A percentile compares a stretch with the other conserved stretches of the same genome.
Evolutionary conservation across 345 rosid species (phyloP).

Genomic region (Citrus sp.): DNA sequence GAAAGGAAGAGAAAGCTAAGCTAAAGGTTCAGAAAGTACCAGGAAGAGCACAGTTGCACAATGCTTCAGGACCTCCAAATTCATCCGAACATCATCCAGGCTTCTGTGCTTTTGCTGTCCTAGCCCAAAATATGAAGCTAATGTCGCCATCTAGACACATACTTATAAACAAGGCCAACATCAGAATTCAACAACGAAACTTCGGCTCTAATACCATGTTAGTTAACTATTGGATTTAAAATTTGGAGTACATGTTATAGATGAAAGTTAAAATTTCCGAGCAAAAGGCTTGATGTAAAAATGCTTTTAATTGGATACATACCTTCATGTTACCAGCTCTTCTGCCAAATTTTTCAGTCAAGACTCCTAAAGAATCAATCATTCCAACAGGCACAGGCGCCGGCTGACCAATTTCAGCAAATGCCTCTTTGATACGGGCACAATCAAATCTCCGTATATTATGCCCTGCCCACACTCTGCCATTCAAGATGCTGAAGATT

Average conservation of each 20-base stretch:
- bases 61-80: constrained; percentile 79
- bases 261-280: too few species aligned
- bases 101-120: constrained; percentile 95
- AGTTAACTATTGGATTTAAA: background rate
- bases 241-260: too few species aligned
- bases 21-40: constrained; percentile 31
- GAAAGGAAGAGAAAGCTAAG: too few species aligned
- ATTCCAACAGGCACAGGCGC: constrained; percentile 68
- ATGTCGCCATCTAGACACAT: constrained; percentile 69
- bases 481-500: constrained; percentile 57
- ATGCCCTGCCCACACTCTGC: constrained; percentile 94
- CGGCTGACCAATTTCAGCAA: constrained; percentile 51
- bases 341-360: constrained; percentile 67
- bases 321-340: constrained; percentile 98
- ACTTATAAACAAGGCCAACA: background rate
- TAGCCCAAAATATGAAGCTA: constrained; percentile 87
- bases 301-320: background rate
- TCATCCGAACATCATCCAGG: constrained; percentile 89
- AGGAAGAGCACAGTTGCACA: constrained; percentile 86
- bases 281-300: too few species aligned
- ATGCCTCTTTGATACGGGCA: constrained; percentile 75
- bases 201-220: background rate
- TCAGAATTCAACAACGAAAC: background rate
- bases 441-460: constrained; percentile 86
- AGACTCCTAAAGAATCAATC: constrained; percentile 77